A percentile compares a stretch with the other conserved stretches of the same genome.
phyloP scores from a whole-genome alignment of 208 protist species.

The Borovskyia barvae region DNA sequence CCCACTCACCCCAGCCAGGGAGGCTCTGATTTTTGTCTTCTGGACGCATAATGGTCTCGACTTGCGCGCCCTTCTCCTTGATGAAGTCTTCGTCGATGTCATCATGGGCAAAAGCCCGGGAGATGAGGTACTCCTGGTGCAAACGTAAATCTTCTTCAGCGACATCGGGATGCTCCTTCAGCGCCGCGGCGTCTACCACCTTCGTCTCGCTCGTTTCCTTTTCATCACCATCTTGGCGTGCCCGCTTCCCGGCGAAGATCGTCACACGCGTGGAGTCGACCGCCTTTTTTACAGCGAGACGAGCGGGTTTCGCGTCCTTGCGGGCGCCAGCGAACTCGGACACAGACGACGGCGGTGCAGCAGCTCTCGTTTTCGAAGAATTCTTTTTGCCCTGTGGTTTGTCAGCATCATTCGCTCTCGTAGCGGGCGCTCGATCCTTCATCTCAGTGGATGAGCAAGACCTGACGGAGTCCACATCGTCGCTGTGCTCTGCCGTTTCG shows the following conservation, averaged over 20 bases:
- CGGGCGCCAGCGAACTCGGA: constrained; percentile 24
- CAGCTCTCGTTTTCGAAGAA: background rate
- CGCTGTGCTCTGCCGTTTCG: constrained; percentile 4
- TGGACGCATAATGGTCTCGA: constrained; percentile 84
- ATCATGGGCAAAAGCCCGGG: constrained; percentile 90
- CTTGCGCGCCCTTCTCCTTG: constrained; percentile 82
- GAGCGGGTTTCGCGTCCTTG: background rate
- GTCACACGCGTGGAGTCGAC: constrained; percentile 20
- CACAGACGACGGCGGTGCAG: background rate
- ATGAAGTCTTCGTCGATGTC: constrained; percentile 91
- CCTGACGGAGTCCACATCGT: constrained; percentile 4
- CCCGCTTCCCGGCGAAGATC: constrained; percentile 21
- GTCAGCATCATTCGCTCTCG: too few relatives aligned
- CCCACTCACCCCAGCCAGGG: constrained; percentile 93
- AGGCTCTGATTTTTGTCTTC: constrained; percentile 84
- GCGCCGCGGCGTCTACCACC: background rate
- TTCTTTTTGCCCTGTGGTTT: too few relatives aligned
- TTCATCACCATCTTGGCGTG: background rate
- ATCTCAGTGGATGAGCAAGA: constrained; percentile 1
- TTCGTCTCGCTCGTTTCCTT: background rate
- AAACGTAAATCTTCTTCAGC: constrained; percentile 32
- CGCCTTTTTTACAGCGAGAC: constrained; percentile 1
- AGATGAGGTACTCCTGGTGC: constrained; percentile 88
- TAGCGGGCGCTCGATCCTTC: too few relatives aligned
- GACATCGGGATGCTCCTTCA: background rate